A percentile compares a stretch with the other conserved stretches of the same genome.
phyloP scores from a whole-genome alignment of 2,329 filamentous ascomycete genomes.

The Colletotrichum sp. region DNA sequence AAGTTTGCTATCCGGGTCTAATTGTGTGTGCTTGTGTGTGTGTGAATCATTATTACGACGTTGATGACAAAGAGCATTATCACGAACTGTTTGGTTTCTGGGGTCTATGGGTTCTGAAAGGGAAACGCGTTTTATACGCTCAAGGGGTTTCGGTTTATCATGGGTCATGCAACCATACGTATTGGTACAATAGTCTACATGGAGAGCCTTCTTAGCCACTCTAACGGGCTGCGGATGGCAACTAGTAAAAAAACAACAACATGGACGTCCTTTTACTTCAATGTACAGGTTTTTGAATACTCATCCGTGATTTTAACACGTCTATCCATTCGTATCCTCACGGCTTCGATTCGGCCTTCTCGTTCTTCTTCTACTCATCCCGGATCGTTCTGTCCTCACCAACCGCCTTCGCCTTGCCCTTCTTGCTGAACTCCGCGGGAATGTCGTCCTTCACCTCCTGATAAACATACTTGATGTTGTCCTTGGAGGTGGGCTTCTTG shows the following conservation, averaged over 20 bases:
- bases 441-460: background rate
- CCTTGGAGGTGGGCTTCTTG: background rate
- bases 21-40: background rate
- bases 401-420: background rate
- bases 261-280: background rate
- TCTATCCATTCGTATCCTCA: background rate
- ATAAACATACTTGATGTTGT: background rate
- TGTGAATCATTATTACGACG: background rate
- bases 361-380: background rate
- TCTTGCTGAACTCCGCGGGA: background rate
- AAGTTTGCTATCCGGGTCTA: conserved; percentile 72
- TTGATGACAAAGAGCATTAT: conserved; percentile 15
- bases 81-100: background rate
- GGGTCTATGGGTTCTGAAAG: background rate
- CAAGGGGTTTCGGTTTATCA: conserved; percentile 3
- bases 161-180: conserved; percentile 15
- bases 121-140: background rate
- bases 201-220: background rate
- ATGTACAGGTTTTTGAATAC: background rate
- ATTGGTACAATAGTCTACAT: conserved; percentile 24
- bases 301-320: background rate
- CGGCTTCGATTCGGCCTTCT: background rate
- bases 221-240: background rate
- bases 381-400: background rate
- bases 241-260: background rate